Conservation (phyloP, 2,329 filamentous ascomycete genomes). For the Fusarium luffae region DNA sequence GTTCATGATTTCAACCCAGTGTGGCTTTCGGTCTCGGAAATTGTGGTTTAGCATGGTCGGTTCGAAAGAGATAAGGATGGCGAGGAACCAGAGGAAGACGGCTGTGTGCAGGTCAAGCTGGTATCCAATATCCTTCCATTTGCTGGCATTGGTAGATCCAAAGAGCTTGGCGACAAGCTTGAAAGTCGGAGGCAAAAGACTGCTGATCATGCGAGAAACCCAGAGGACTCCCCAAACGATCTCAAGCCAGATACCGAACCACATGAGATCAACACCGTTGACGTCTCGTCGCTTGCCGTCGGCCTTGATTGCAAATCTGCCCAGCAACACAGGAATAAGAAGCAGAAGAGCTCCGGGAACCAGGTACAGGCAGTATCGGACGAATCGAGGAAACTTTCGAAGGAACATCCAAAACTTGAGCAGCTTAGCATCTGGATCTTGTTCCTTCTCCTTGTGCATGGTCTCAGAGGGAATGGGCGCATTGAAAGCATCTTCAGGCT, state of each 20-base stretch:
- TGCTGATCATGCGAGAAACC: conserved; percentile 71
- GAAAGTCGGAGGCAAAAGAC: conserved; percentile 61
- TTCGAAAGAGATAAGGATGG: conserved; percentile 85
- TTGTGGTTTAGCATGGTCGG: conserved; percentile 77
- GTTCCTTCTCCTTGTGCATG: conserved; percentile 43
- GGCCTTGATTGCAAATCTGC: conserved; percentile 52
- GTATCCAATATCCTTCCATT: conserved; percentile 90
- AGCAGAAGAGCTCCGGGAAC: conserved; percentile 59
- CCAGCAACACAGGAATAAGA: conserved; percentile 60
- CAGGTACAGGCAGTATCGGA: conserved; percentile 62
- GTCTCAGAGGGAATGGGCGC: conserved; percentile 45
- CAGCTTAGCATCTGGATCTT: conserved; percentile 50
- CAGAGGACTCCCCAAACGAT: conserved; percentile 93
- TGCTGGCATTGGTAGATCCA: conserved; percentile 86
- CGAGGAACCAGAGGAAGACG: conserved; percentile 92
- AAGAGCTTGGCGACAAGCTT: conserved; percentile 73
- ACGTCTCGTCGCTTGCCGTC: conserved; percentile 58
- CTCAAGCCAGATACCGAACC: conserved; percentile 97
- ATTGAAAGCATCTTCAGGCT: conserved; percentile 61
- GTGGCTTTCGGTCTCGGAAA: conserved; percentile 52
- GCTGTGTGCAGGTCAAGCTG: conserved; percentile 87
- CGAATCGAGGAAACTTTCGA: conserved; percentile 61
- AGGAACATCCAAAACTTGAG: conserved; percentile 58
- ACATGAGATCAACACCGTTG: conserved; percentile 76
- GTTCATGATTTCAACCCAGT: conserved; percentile 83